Base-by-base conservation (phyloP, 345 rosid genomes). In the Eucalyptus dawsonii region DNA sequence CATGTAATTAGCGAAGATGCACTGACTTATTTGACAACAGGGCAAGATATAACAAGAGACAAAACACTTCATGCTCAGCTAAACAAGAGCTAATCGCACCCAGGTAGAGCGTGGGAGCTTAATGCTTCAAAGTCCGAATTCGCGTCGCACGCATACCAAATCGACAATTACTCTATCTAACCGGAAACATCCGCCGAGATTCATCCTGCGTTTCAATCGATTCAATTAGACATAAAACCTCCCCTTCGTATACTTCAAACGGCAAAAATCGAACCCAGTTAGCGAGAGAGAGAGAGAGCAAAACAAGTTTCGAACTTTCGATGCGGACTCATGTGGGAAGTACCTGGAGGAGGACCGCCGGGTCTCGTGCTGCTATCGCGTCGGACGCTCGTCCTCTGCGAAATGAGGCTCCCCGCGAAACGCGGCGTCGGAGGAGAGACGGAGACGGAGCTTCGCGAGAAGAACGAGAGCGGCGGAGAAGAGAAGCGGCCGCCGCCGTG, bases 261-360 rank as follows among this genome's bases (percentile, higher is more conserved):
- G 85, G 47, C 15, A 40, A 76, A 11, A 76, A 40, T 19, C 85
- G 47, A 37, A 40, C 47, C 85, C 29, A 37, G 21, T 11, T 76
- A 17, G 47, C 45, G 25, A 76, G 29, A 44, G 47, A 21, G 29
- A 22, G 44, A 69, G 80, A 67, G 80, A 69, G 22, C 11, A 22
- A 37, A 88, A 88, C 62, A 19, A 86, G 31, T 27, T 21, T 7
- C 31, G 51, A 19, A 4, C 65, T 49, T 47, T 67, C 65, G 14
- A 44, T 58, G 37, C 51, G 14, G 49, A 62, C 40, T 31, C 67
- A 25, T 29, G 8, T 14, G 50, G 47, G 86, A 67, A 86, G 42
- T 29, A 95, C 94, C 94, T 87, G 94, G 89, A 91, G 89, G 88
- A 54, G 93, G 87, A 67, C 90, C 88, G 49, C 93, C 90, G 14